Conservation (phyloP, 208 protist species). For the Leishmania arabica region DNA sequence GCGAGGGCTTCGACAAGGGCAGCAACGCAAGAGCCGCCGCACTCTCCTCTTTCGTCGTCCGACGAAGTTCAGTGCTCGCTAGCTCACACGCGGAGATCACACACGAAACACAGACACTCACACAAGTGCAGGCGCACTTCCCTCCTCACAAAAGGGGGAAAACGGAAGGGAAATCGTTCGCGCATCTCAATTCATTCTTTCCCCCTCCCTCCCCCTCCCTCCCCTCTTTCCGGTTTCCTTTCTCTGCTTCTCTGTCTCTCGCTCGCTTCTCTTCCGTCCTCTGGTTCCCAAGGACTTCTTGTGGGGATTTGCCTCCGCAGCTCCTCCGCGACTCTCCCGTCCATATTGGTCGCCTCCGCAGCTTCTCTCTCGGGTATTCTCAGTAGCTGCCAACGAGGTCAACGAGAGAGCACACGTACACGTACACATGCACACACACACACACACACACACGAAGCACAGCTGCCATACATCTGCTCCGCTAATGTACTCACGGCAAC, state of each 20-base stretch:
- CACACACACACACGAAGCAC: background rate
- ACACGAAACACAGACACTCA: background rate
- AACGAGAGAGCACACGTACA: too few relatives aligned
- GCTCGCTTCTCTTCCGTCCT: background rate
- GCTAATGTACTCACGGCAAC: background rate
- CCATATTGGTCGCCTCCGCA: background rate
- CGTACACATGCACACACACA: background rate
- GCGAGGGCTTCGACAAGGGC: background rate
- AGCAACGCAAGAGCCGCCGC: background rate
- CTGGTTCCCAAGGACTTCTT: background rate
- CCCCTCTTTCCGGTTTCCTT: background rate
- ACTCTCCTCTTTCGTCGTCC: background rate
- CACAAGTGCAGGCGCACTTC: background rate
- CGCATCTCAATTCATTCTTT: background rate
- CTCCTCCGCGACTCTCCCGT: background rate
- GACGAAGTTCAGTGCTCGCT: background rate
- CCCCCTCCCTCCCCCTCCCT: background rate
- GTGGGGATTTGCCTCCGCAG: background rate
- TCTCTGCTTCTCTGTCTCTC: constrained; percentile 4
- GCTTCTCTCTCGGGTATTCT: too few relatives aligned
- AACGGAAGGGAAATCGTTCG: background rate
- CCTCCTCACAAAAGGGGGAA: background rate
- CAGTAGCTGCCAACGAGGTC: too few relatives aligned
- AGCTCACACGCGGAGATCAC: background rate
- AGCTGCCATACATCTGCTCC: background rate